Evolutionary conservation across 73 alveolate species (phyloP), one percentile per base, ranked within the genome.

Genomic region (Symbiodinium natans): DNA sequence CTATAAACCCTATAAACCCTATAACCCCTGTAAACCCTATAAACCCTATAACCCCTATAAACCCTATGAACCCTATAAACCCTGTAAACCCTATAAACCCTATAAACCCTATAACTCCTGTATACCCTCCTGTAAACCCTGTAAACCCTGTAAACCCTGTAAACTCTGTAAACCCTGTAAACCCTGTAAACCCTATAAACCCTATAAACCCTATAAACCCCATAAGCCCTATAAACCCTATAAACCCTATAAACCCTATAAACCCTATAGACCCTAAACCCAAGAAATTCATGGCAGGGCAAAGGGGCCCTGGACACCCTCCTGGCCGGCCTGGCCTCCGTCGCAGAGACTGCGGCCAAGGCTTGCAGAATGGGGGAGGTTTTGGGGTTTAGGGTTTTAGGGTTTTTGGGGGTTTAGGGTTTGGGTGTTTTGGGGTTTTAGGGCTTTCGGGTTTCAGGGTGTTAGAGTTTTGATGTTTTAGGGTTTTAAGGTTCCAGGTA

Each of bases 281-380:
- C 56, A 8, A 43, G 56, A 43, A 43, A 11, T 11, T 11, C 56
- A 43, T 43, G 13, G 68, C 92, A 83, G 92, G 92, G 52, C 25
- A 39, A 6, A 5, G 92, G 92, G 11, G 73, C 93, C 7, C 93
- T 84, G 77, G 93, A 84, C 48, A 46, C 38, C 33, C 40, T 84
- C 43, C 52, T 84, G 48, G 80, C 75, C 2, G 93, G 80, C 63
- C 63, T 84, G 75, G 31, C 77, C 80, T 84, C 93, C 15, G 93
- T 84, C 46, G 93, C 93, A 5, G 93, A 36, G 36, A 71, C 56
- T 31, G 93, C 93, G 74, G 41, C 74, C 40, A 17, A 46, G 46
- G 48, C 63, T 29, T 36, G 33, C 71, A 82, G 31, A 40, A 82
- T 59, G 90, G 34, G 46, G 85, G 85, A n/a, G 19, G 46, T 10